Evolutionary conservation across 2,329 filamentous ascomycete species (phyloP), one percentile per base, ranked within the genome.

Genomic region (Botrytis tulipae): DNA sequence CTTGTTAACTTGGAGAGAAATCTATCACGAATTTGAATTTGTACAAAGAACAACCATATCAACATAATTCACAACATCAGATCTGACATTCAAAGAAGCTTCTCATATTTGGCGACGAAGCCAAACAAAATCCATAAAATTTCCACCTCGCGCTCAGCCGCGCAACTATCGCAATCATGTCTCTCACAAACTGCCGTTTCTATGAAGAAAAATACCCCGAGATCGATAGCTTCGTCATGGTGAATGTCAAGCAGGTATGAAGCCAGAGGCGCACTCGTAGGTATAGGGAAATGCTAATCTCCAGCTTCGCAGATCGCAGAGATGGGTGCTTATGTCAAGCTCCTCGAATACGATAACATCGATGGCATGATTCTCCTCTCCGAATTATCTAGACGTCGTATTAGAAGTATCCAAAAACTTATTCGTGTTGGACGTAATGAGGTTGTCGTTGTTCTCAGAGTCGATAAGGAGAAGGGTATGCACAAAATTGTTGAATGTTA

Each of bases 161-260:
- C 76, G 76, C 75, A 75, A 70, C 62, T 76, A 83, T 85, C 86
- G 86, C 87, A 89, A 92, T 83, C 81, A 97, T 97, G 93, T 97
- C 94, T 85, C 90, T 97, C 87, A 96, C 93, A 83, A 97, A 97
- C 86, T 97, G 93, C 85, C 94, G 94, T 81, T 98, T 97, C 85
- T 98, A 97, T 84, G 94, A 97, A 88, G 94, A 97, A 86, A 97
- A 97, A 85, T 98, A 92, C 82, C 94, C 94, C 74, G 96, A 98
- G 88, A 95, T 99, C 83, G 96, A 99, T 86, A 97, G 94, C 88
- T 98, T 98, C 86, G 97, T 99, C 83, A 99, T 99, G 96, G 96
- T 99, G 83, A 99, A 98, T 85, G 96, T 98, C 81, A 97, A 97
- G 90, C 94, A 97, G 91, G 93, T 95, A 83, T 76, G 88, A 81